Evolutionary conservation across 768 basidiomycete genomes (phyloP).

Genomic region (Piloderma croceum): DNA sequence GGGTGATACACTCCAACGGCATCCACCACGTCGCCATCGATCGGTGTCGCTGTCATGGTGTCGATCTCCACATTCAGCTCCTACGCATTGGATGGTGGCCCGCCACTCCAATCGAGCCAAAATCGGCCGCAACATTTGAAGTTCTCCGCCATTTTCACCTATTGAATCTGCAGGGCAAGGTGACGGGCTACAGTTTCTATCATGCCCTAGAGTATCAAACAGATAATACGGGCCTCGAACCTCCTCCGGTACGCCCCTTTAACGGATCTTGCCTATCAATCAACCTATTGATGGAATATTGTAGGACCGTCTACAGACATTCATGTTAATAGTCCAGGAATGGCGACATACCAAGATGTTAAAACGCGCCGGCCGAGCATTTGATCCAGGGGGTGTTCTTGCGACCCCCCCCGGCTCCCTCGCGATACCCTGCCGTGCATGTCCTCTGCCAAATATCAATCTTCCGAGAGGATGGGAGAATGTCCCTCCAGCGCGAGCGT

Average conservation of each 20-base stretch:
- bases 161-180: constrained; percentile 8
- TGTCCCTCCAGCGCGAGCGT: not conserved
- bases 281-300: not conserved
- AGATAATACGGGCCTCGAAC: constrained; percentile 3
- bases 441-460: constrained; percentile 10
- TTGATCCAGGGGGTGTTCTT: constrained; percentile 1
- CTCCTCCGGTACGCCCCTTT: constrained; percentile 3
- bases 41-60: constrained; percentile 15
- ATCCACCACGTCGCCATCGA: constrained; percentile 15
- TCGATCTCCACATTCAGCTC: constrained; percentile 8
- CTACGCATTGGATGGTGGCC: constrained; percentile 18
- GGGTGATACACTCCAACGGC: constrained; percentile 18
- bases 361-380: constrained; percentile 9
- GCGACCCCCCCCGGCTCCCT: constrained; percentile 1
- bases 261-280: not conserved
- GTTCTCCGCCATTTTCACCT: constrained; percentile 6
- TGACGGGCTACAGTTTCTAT: constrained; percentile 11
- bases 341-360: constrained; percentile 10
- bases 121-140: constrained; percentile 6
- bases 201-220: not conserved
- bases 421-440: constrained; percentile 9
- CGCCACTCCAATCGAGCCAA: constrained; percentile 10
- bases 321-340: constrained; percentile 9
- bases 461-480: constrained; percentile 8
- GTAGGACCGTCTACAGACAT: constrained; percentile 6